These are phyloP conservation scores for Vitis hybrid DNA, from an alignment of 177 flowering plant species.

Conservation along the genomic window DNA sequence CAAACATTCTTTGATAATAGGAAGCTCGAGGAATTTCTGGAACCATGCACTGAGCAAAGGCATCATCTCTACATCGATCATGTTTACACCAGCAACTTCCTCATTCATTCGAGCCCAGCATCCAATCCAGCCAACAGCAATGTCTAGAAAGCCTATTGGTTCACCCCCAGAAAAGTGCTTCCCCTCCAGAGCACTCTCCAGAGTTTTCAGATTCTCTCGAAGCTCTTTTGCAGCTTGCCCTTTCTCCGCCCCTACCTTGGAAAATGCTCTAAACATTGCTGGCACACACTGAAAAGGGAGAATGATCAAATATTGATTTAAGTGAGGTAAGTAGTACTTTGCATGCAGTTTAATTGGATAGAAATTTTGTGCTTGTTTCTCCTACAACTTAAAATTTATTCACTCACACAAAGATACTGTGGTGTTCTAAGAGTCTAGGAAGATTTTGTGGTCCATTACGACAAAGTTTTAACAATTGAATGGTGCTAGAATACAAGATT, in stretches of 20 bases:
- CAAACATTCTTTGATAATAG: slow-evolving; percentile 25
- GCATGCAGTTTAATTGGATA: background rate
- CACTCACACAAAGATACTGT: too few relatives aligned
- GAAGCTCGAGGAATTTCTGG: slow-evolving; percentile 15
- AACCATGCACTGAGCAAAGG: slow-evolving; percentile 29
- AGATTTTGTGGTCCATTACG: too few relatives aligned
- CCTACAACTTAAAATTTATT: too few relatives aligned
- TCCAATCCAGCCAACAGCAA: slow-evolving; percentile 30
- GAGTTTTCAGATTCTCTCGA: slow-evolving; percentile 22
- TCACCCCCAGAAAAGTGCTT: slow-evolving; percentile 29
- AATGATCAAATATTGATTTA: background rate
- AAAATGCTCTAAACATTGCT: slow-evolving; percentile 4
- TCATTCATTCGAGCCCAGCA: slow-evolving; percentile 19
- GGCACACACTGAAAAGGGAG: slow-evolving; percentile 20
- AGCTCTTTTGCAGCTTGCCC: slow-evolving; percentile 19
- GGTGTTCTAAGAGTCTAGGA: too few relatives aligned
- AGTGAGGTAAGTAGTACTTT: background rate
- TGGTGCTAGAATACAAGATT: too few relatives aligned
- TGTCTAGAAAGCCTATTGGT: slow-evolving; percentile 24
- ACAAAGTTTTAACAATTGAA: too few relatives aligned
- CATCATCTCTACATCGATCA: slow-evolving; percentile 24
- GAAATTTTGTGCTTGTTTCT: too few relatives aligned
- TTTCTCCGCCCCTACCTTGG: slow-evolving; percentile 16
- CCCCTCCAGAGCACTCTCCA: slow-evolving; percentile 25
- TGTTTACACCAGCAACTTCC: slow-evolving; percentile 20